Percentiles rank a stretch among this genome's conserved stretches.
phyloP scores from a whole-genome alignment of 768 basidiomycete genomes.

The Mrakia blollopis region DNA sequence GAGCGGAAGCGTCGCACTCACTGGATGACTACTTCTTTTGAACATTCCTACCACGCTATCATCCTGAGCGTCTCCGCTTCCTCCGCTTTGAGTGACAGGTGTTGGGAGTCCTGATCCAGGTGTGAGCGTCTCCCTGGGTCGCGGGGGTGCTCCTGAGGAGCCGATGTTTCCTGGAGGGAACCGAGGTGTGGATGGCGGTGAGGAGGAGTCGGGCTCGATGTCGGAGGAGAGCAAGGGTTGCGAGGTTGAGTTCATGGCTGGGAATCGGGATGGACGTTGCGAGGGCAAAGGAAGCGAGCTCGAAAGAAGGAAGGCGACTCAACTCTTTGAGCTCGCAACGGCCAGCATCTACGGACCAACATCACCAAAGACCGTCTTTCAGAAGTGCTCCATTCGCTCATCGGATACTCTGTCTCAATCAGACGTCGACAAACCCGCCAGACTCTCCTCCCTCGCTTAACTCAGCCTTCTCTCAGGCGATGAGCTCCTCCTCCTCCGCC shows the following conservation, averaged over 20 bases:
- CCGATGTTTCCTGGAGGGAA: constrained; percentile 32
- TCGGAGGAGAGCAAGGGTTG: constrained; percentile 26
- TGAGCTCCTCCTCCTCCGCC: not conserved
- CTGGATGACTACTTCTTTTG: constrained; percentile 32
- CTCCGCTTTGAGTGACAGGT: constrained; percentile 22
- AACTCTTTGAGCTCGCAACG: too few relatives aligned
- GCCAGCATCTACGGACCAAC: too few relatives aligned
- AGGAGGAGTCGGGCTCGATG: constrained; percentile 24
- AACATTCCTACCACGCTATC: constrained; percentile 31
- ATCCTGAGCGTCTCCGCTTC: not conserved
- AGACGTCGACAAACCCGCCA: too few relatives aligned
- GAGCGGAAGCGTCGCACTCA: not conserved
- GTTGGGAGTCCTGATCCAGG: constrained; percentile 13
- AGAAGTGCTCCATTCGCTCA: too few relatives aligned
- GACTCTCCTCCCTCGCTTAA: too few relatives aligned
- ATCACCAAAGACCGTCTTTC: too few relatives aligned
- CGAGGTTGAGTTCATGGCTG: not conserved
- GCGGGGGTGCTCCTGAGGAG: not conserved
- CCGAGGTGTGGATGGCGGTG: constrained; percentile 3
- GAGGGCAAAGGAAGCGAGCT: not conserved
- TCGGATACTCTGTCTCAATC: too few relatives aligned
- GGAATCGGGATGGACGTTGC: not conserved
- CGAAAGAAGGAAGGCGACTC: not conserved
- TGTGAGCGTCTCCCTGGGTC: constrained; percentile 2
- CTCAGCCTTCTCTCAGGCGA: not conserved